Evolutionary conservation across 2,329 filamentous ascomycete species (phyloP).

Genomic region (Immersiporthe knoxdaviesiana): DNA sequence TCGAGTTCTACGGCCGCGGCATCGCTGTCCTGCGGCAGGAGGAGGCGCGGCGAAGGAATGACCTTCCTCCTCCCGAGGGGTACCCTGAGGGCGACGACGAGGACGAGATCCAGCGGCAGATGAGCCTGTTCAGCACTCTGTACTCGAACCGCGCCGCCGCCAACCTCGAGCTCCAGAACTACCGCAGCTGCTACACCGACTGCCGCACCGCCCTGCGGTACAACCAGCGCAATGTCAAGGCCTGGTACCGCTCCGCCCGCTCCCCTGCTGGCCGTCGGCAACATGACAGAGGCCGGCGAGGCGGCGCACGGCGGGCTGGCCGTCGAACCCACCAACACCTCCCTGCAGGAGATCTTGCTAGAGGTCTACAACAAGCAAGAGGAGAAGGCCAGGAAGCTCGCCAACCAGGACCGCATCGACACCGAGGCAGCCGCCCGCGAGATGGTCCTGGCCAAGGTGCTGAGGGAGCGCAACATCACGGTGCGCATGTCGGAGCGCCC

Average conservation of each 20-base stretch:
- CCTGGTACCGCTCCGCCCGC: conserved; percentile 80
- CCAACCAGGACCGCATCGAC: conserved; percentile 52
- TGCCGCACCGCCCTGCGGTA: conserved; percentile 78
- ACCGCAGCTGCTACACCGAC: conserved; percentile 83
- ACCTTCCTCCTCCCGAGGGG: conserved; percentile 42
- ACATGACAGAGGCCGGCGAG: conserved; percentile 78
- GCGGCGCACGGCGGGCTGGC: conserved; percentile 73
- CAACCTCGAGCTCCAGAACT: conserved; percentile 87
- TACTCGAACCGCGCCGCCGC: conserved; percentile 88
- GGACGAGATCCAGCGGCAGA: conserved; percentile 55
- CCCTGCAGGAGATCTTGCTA: conserved; percentile 63
- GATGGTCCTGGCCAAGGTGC: conserved; percentile 65
- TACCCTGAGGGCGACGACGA: conserved; percentile 62
- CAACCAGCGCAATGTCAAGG: conserved; percentile 83
- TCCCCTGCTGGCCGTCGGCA: conserved; percentile 80
- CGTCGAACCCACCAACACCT: conserved; percentile 70
- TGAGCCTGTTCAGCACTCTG: conserved; percentile 71
- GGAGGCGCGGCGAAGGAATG: conserved; percentile 56
- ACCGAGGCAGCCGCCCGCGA: conserved; percentile 58
- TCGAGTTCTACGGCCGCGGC: conserved; percentile 91
- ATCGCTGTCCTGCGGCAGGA: conserved; percentile 70
- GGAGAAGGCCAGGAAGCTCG: conserved; percentile 36
- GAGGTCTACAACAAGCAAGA: conserved; percentile 66
- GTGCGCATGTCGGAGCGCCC: conserved; percentile 69
- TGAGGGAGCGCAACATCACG: conserved; percentile 71